A percentile compares a stretch with the other conserved stretches of the same genome.
phyloP scores from a whole-genome alignment of 352 stramenopile species.

The Globisporangium irregulare region DNA sequence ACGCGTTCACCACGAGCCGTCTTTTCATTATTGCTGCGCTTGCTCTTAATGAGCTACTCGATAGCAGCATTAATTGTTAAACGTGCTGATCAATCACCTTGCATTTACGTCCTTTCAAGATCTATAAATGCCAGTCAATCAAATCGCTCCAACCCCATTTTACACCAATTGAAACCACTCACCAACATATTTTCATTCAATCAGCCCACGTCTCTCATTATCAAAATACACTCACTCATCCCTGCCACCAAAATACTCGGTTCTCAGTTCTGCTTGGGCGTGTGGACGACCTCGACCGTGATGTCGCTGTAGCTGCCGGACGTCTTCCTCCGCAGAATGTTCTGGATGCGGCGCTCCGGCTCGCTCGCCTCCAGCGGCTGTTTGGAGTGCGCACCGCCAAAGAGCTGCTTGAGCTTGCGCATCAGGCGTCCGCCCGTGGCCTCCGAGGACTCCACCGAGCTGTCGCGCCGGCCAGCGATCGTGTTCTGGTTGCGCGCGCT shows the following conservation, averaged over 20 bases:
- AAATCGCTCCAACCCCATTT: background rate
- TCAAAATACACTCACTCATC: background rate
- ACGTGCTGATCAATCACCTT: background rate
- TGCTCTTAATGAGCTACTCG: background rate
- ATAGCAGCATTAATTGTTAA: background rate
- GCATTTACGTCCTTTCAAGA: constrained; percentile 4
- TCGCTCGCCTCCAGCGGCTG: constrained; percentile 41
- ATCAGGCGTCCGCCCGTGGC: constrained; percentile 36
- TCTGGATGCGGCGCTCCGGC: constrained; percentile 69
- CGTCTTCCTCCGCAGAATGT: constrained; percentile 57
- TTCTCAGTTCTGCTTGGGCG: constrained; percentile 37
- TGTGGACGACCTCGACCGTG: constrained; percentile 64
- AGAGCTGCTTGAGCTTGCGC: constrained; percentile 42
- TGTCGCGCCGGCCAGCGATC: constrained; percentile 39
- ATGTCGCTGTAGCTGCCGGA: constrained; percentile 84
- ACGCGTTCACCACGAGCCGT: constrained; percentile 13
- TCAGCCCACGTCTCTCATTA: background rate
- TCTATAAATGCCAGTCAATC: constrained; percentile 15
- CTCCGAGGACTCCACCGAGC: constrained; percentile 36
- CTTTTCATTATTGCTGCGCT: constrained; percentile 12
- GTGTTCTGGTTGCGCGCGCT: constrained; percentile 48
- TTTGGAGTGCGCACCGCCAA: constrained; percentile 20
- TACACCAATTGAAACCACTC: background rate
- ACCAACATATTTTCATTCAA: background rate
- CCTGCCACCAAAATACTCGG: background rate